Conservation (phyloP, 768 basidiomycete species). For the Erythrobasidium yunnanense region DNA sequence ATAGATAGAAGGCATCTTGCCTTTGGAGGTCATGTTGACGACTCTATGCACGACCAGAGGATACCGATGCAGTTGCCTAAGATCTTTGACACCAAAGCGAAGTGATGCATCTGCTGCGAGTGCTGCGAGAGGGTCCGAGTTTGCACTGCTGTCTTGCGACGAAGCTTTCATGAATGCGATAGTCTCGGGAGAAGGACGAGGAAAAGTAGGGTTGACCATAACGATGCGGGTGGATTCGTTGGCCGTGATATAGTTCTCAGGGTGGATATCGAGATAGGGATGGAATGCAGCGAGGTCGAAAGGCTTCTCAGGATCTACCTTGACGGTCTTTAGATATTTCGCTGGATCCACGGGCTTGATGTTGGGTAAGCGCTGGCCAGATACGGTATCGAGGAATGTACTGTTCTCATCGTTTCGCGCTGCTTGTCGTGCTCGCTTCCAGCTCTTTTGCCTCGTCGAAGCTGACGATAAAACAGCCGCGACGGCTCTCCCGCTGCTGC, state of each 20-base stretch:
- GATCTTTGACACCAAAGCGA: conserved; percentile 38
- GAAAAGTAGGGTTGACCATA: conserved; percentile 24
- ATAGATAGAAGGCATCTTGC: conserved; percentile 61
- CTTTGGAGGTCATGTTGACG: conserved; percentile 85
- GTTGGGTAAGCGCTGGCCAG: neutral
- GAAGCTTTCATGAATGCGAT: conserved; percentile 27
- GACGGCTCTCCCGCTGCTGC: neutral
- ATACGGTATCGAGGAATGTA: no score
- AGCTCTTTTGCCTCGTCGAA: neutral
- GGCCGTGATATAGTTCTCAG: conserved; percentile 26
- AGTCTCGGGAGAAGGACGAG: neutral
- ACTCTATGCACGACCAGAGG: conserved; percentile 48
- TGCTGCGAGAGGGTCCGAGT: conserved; percentile 29
- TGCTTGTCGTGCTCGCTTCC: neutral
- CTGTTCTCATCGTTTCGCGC: no score
- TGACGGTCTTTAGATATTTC: neutral
- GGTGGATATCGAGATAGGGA: conserved; percentile 27
- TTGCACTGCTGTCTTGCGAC: conserved; percentile 21
- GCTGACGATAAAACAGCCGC: neutral
- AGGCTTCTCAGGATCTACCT: neutral
- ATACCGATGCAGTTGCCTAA: conserved; percentile 41
- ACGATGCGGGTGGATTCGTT: conserved; percentile 11
- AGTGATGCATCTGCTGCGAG: conserved; percentile 33
- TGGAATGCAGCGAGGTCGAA: conserved; percentile 28
- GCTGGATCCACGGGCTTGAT: neutral